These are phyloP conservation scores for Lactuca saligna DNA, from an alignment of 129 eudicot species.

Conservation along the genomic window DNA sequence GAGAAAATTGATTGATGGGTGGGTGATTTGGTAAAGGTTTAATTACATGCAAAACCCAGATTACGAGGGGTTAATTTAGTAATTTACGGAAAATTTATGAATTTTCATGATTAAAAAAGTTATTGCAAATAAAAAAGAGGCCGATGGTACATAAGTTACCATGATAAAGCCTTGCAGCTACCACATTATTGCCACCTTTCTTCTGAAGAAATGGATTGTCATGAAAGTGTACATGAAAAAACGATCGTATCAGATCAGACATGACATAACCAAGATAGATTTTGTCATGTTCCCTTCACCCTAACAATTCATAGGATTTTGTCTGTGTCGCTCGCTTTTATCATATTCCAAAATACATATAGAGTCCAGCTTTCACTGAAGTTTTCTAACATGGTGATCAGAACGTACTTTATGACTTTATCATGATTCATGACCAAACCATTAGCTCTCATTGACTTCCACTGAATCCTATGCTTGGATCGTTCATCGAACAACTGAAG, in stretches of 20 bases:
- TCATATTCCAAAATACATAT: constrained; percentile 10
- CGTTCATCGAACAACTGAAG: constrained; percentile 40
- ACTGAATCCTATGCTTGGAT: constrained; percentile 24
- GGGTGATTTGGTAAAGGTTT: not conserved
- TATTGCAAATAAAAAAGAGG: not conserved
- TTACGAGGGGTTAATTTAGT: not conserved
- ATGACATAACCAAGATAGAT: not conserved
- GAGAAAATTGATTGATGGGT: not conserved
- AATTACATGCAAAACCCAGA: not conserved
- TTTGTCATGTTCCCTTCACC: constrained; percentile 15
- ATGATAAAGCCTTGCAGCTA: constrained; percentile 28
- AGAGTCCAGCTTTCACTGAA: not conserved
- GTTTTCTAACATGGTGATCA: not conserved
- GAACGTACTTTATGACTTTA: not conserved
- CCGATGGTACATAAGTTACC: not conserved
- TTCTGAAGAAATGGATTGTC: constrained; percentile 2
- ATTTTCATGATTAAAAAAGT: not conserved
- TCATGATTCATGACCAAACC: too few relatives aligned
- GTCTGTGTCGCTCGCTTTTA: constrained; percentile 23
- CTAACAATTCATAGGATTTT: constrained; percentile 8
- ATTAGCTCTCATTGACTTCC: constrained; percentile 20
- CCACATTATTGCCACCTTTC: constrained; percentile 15
- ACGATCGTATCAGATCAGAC: not conserved
- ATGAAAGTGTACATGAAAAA: not conserved
- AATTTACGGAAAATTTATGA: too few relatives aligned